Evolutionary conservation across 2,329 filamentous ascomycete genomes (phyloP), one percentile per base, ranked within the genome.

Genomic region (Pseudopyrenochaeta lycopersici): DNA sequence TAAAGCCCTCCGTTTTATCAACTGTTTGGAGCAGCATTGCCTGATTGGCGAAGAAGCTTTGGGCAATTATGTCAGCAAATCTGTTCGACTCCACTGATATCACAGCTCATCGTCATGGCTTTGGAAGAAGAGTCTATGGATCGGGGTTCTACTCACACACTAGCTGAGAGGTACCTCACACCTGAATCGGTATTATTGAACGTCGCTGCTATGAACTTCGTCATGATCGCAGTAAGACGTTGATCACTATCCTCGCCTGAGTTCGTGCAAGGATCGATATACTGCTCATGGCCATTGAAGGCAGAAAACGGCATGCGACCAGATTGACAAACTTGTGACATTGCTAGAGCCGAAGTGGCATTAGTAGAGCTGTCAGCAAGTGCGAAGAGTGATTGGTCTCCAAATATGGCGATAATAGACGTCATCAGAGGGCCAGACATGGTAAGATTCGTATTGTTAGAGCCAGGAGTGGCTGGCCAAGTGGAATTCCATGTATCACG

Each of bases 381-480:
- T n/a, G 52, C 43, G 15, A 51, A 27, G 7, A 54, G 39, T 14
- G 52, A 50, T n/a, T 14, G 27, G 11, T 47, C 27, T 33, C 52
- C 47, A 30, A 55, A 55, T 17, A 55, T 14, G n/a, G 47, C 38
- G 7, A 55, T 23, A 15, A 47, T 47, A 7, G 52, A 46, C 12
- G 47, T 50, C 46, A 55, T 50, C 9, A 55, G 23, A 4, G 52
- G 52, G 4, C 52, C 52, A 2, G 52, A 38, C 33, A 46, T 40
- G 4, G 51, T 49, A 12, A 41, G 17, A 29, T 54, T 49, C 7
- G 7, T 17, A 29, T 29, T 14, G 18, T 29, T 36, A 5, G 48
- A 40, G 30, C 27, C 32, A 14, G 41, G 48, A 12, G 41, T 20
- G 15, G 27, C n/a, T n/a, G 41, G 35, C 41, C 42, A 45, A 20